A percentile compares a stretch with the other conserved stretches of the same genome.
Conservation (phyloP, 305 asterid genomes). For the Fraxinus angustifolia region DNA sequence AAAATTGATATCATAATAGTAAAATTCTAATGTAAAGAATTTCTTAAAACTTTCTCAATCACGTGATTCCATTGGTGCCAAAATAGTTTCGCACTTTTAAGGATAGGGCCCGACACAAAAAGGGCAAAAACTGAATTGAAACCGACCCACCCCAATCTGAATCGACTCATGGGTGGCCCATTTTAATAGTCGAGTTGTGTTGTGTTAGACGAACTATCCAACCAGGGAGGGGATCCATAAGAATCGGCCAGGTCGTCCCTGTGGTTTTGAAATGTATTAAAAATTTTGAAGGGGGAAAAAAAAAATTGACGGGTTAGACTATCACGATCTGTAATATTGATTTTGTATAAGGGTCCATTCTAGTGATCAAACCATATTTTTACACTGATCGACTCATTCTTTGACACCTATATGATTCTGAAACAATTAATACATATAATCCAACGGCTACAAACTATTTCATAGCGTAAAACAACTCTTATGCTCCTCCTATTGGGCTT, state of each 20-base stretch:
- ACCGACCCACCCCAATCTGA: not conserved
- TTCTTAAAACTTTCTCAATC: not conserved
- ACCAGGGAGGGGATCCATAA: not conserved
- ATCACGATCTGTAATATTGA: not conserved
- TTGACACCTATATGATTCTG: not conserved
- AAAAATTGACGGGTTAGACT: not conserved
- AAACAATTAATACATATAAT: not conserved
- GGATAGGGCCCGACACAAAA: not conserved
- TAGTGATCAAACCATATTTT: not conserved
- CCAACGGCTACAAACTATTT: no score
- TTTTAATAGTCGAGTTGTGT: not conserved
- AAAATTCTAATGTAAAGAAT: not conserved
- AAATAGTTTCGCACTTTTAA: not conserved
- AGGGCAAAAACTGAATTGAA: not conserved
- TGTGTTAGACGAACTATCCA: not conserved
- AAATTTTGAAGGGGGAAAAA: no score
- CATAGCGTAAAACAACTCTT: not conserved
- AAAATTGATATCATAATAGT: no score
- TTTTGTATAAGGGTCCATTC: not conserved
- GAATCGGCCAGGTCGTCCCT: not conserved
- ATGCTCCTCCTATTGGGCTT: not conserved
- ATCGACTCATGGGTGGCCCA: not conserved
- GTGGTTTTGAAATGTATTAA: not conserved
- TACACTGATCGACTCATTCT: not conserved
- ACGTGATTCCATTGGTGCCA: not conserved